These are phyloP conservation scores for Capsella bursapastoris DNA, from an alignment of 345 rosid species.

Conservation along the genomic window DNA sequence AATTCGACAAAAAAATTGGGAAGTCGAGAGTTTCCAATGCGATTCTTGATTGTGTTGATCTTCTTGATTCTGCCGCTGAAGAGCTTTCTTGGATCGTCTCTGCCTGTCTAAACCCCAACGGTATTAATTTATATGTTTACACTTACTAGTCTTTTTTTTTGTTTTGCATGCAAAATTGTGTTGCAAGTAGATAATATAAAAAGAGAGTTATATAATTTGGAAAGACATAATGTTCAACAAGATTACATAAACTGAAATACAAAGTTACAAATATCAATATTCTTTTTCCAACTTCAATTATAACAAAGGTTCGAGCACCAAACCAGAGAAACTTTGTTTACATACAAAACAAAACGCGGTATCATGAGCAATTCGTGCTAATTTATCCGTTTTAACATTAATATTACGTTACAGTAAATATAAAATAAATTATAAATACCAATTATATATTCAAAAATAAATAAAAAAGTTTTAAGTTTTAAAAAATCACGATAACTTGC, in stretches of 20 bases:
- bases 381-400: too few relatives aligned
- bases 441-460: too few relatives aligned
- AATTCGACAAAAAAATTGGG: constrained; percentile 46
- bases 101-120: constrained; percentile 60
- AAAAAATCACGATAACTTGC: too few relatives aligned
- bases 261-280: neutral
- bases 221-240: neutral
- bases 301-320: too few relatives aligned
- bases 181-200: neutral
- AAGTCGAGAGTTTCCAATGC: constrained; percentile 56
- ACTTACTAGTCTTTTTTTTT: neutral
- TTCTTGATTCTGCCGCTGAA: constrained; percentile 66
- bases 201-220: neutral
- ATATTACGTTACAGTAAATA: too few relatives aligned
- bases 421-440: neutral
- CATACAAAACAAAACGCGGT: too few relatives aligned
- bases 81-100: constrained; percentile 62
- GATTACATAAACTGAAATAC: neutral
- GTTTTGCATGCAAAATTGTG: neutral
- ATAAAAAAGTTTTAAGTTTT: too few relatives aligned
- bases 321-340: too few relatives aligned
- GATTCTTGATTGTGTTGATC: constrained; percentile 66
- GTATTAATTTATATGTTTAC: constrained; percentile 36
- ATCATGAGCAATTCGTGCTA: too few relatives aligned
- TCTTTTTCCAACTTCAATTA: too few relatives aligned